phyloP scores from a whole-genome alignment of 2,329 filamentous ascomycete species.

The Alternaria alternata region DNA sequence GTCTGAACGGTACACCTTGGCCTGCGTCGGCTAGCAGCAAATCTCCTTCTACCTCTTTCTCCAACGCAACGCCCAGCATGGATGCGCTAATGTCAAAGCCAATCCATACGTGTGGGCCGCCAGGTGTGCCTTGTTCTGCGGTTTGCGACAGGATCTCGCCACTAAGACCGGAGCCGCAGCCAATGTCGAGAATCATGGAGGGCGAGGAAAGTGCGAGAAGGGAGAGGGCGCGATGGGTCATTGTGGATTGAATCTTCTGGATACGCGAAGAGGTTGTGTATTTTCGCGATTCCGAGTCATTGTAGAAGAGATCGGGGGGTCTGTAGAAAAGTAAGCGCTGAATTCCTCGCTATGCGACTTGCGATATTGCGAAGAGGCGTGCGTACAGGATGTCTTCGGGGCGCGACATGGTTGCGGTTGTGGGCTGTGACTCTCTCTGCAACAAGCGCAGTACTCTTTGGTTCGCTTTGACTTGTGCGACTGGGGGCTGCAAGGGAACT shows the following conservation, averaged over 20 bases:
- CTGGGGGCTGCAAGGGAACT: background rate
- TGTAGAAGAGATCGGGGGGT: conserved; percentile 96
- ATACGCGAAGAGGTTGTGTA: conserved; percentile 97
- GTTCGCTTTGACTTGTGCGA: background rate
- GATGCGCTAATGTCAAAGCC: conserved; percentile 93
- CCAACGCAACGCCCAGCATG: conserved; percentile 96
- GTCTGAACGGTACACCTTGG: conserved; percentile 91
- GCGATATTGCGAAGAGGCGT: conserved; percentile 11
- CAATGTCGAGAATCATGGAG: conserved; percentile 93
- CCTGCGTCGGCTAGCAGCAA: conserved; percentile 94
- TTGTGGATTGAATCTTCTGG: conserved; percentile 90
- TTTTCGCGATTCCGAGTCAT: conserved; percentile 93
- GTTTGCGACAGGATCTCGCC: conserved; percentile 90
- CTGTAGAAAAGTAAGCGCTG: conserved; percentile 55
- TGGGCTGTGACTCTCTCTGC: background rate
- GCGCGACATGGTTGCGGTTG: conserved; percentile 80
- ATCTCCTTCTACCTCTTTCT: conserved; percentile 91
- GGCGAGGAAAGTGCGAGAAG: conserved; percentile 82
- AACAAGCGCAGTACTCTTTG: background rate
- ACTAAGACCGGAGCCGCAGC: conserved; percentile 92
- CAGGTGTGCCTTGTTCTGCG: conserved; percentile 66
- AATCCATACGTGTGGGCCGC: conserved; percentile 93
- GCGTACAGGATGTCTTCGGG: conserved; percentile 91
- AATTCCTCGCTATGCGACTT: background rate
- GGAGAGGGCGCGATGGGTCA: conserved; percentile 92